Conservation (phyloP, 306 rosid genomes). For the Trifolium subterraneum region DNA sequence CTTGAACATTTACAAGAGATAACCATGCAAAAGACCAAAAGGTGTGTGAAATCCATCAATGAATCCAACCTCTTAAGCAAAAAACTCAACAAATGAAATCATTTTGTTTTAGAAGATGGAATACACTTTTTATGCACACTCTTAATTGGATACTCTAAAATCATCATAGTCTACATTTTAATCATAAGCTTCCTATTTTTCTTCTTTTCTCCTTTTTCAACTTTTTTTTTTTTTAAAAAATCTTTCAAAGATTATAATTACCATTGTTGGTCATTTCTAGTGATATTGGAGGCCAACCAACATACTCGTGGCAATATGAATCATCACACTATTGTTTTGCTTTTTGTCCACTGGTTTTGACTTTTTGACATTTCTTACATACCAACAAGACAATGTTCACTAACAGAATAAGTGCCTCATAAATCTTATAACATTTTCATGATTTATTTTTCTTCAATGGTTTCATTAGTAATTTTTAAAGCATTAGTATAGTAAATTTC, state of each 20-base stretch:
- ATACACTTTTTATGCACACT: constrained; percentile 57
- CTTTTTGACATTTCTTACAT: constrained; percentile 40
- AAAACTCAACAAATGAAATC: constrained; percentile 58
- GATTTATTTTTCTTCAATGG: not conserved
- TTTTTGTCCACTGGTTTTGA: constrained; percentile 44
- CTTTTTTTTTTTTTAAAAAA: constrained; percentile 46
- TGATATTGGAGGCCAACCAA: constrained; percentile 73
- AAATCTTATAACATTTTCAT: not conserved
- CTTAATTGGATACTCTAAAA: constrained; percentile 59
- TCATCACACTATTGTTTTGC: constrained; percentile 53
- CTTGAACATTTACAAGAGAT: constrained; percentile 33
- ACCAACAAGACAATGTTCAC: constrained; percentile 6
- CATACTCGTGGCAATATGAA: constrained; percentile 64
- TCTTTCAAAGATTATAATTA: constrained; percentile 69
- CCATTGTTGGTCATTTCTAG: constrained; percentile 53
- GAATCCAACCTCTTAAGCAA: constrained; percentile 64
- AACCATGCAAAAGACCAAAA: constrained; percentile 44
- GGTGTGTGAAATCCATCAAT: constrained; percentile 43
- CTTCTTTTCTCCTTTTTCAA: constrained; percentile 16
- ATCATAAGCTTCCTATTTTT: constrained; percentile 56
- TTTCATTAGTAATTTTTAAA: not conserved
- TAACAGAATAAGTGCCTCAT: constrained; percentile 8
- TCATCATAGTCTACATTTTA: constrained; percentile 62
- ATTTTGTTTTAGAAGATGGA: constrained; percentile 72
- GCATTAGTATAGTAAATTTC: too few species aligned